Evolutionary conservation across 2,329 filamentous ascomycete genomes (phyloP), one percentile per base, ranked within the genome.

Genomic region (Stagonosporopsis chrysanthemi): DNA sequence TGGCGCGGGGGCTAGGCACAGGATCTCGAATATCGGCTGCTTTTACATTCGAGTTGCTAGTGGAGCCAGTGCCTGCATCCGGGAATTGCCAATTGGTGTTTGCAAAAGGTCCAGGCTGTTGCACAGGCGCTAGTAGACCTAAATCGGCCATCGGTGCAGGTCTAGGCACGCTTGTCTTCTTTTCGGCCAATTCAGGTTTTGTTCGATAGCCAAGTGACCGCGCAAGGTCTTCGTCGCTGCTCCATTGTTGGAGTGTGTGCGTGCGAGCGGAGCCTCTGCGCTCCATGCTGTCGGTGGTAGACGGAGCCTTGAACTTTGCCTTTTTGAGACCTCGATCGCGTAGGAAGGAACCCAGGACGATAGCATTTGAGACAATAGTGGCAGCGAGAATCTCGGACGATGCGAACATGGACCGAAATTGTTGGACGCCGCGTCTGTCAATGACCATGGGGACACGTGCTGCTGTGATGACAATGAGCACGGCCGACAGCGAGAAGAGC

Each of bases 311-410:
- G 78, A 90, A 97, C 72, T 92, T 95, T 26, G 67, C 52, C 77
- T 96, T 97, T 82, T 98, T 98, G 38, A 92, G 81, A 24, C 95
- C 95, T 50, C 91, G 86, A 73, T 98, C 94, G 14, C 94, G 86
- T 26, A 98, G 87, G 70, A 98, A 98, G 0, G 93, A 96, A 12
- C 94, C 94, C 2, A 99, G 85, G 1, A 97, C 90, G 19, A 99
- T 83, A 3, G 90, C 88, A 73, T 98, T 99, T 12, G 94, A 91
- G 0, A 96, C 90, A 0, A 88, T 87, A 0, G 93, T 91, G 5
- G 95, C 93, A 47, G 94, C 93, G 1, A 98, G 83, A 7, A 98
- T 89, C 72, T 99, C 95, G 17, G 96, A 83, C 0, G 93, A 97
- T 4, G 95, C 95, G 63, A 96, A 83, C 1, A 98, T 85, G 0